Conservation (phyloP, 495 filamentous ascomycete genomes). For the Hypoxylon rickii region DNA sequence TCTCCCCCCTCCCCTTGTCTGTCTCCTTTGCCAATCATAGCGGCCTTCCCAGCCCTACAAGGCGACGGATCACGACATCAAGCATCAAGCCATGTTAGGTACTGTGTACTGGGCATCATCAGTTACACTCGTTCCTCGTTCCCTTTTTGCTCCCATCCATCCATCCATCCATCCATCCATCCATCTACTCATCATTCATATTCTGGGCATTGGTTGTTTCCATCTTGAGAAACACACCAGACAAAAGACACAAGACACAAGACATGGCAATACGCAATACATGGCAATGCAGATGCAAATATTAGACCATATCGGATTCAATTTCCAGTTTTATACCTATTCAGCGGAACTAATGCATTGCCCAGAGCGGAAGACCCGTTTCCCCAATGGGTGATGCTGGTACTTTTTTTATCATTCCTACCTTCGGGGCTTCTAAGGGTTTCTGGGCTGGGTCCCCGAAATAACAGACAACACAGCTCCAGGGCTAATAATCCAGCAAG, state of each 20-base stretch:
- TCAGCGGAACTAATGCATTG: slow-evolving; percentile 3
- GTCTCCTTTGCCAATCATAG: background rate
- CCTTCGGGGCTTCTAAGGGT: background rate
- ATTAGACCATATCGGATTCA: background rate
- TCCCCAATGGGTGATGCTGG: too few relatives aligned
- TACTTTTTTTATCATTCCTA: background rate
- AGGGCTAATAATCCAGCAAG: slow-evolving; percentile 16
- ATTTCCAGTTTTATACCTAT: slow-evolving; percentile 20
- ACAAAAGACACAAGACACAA: too few relatives aligned
- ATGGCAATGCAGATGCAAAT: slow-evolving; percentile 13
- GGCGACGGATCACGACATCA: slow-evolving; percentile 25
- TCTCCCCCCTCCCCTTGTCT: too few relatives aligned
- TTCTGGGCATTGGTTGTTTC: too few relatives aligned
- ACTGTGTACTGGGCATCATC: too few relatives aligned
- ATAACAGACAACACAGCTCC: background rate
- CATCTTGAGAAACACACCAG: too few relatives aligned
- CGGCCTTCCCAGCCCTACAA: slow-evolving; percentile 24
- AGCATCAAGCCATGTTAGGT: background rate
- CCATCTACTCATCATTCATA: too few relatives aligned
- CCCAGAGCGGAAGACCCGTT: background rate
- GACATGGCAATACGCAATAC: slow-evolving; percentile 4
- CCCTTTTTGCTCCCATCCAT: too few relatives aligned
- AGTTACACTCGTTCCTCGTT: too few relatives aligned
- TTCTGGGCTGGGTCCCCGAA: slow-evolving; percentile 5
- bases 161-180: too few relatives aligned